A percentile compares a stretch with the other conserved stretches of the same genome.
These are phyloP conservation scores for Entomophthora muscae DNA, from an alignment of 371 early-diverging fungal genomes.

Conservation along the genomic window DNA sequence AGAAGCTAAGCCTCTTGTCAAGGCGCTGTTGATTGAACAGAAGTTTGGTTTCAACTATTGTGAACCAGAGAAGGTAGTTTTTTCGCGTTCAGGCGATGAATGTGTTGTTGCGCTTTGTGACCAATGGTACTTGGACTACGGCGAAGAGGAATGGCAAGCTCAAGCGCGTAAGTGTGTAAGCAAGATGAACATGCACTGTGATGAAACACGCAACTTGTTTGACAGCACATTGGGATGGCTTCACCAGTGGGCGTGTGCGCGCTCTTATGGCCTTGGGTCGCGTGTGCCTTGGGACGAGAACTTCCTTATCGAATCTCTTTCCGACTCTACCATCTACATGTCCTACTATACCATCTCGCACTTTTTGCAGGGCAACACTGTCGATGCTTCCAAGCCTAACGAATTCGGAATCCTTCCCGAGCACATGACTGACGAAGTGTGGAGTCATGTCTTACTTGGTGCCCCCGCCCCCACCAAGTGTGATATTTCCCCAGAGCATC, in stretches of 20 bases:
- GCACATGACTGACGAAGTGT: conserved; percentile 87
- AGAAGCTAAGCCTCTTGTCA: conserved; percentile 82
- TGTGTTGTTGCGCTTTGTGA: conserved; percentile 97
- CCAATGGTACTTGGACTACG: conserved; percentile 99
- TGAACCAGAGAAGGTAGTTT: conserved; percentile 92
- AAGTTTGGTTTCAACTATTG: conserved; percentile 77
- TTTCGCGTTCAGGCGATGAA: conserved; percentile 94
- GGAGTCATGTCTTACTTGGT: conserved; percentile 85
- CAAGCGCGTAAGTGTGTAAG: conserved; percentile 62
- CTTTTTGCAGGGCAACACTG: conserved; percentile 75
- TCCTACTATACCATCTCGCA: conserved; percentile 98
- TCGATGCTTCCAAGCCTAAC: conserved; percentile 72
- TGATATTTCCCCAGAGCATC: conserved; percentile 33
- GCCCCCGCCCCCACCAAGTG: conserved; percentile 46
- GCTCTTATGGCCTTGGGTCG: conserved; percentile 96
- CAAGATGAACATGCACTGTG: conserved; percentile 65
- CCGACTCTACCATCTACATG: conserved; percentile 99
- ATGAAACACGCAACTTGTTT: conserved; percentile 83
- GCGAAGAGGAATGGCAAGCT: conserved; percentile 82
- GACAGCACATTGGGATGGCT: conserved; percentile 90
- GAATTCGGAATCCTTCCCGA: conserved; percentile 62
- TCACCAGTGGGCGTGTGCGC: conserved; percentile 97
- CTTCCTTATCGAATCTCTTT: conserved; percentile 96
- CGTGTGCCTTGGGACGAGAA: conserved; percentile 93
- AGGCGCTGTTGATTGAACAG: conserved; percentile 43